These are phyloP conservation scores for Floccularia luteovirens DNA, from an alignment of 768 basidiomycete species.

Conservation along the genomic window DNA sequence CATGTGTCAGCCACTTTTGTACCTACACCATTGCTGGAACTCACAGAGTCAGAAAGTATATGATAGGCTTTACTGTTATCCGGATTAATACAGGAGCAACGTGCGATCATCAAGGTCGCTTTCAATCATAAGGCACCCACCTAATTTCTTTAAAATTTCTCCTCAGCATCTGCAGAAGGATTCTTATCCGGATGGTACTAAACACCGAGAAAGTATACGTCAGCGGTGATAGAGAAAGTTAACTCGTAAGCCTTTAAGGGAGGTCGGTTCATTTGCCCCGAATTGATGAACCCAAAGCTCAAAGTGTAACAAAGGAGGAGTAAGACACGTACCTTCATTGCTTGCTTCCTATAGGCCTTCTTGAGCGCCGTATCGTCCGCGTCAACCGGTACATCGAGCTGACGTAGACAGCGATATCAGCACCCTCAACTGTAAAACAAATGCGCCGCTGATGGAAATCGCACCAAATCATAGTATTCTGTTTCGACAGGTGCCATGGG, in stretches of 20 bases:
- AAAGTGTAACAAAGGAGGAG: not conserved
- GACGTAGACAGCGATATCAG: slow-evolving; percentile 6
- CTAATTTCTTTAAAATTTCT: slow-evolving; percentile 97
- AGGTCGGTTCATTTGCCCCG: too few relatives aligned
- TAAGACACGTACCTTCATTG: slow-evolving; percentile 67
- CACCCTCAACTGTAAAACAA: not conserved
- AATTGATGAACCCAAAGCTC: too few relatives aligned
- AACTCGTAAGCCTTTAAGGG: not conserved
- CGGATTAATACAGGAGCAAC: too few relatives aligned
- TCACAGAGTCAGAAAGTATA: slow-evolving; percentile 76
- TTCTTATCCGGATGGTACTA: slow-evolving; percentile 98
- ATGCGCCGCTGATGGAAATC: slow-evolving; percentile 14
- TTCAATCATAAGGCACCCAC: slow-evolving; percentile 22
- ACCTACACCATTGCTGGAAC: slow-evolving; percentile 12
- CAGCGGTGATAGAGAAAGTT: not conserved
- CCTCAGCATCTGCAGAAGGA: slow-evolving; percentile 83
- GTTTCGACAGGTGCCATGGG: slow-evolving; percentile 91
- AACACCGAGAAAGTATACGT: slow-evolving; percentile 2
- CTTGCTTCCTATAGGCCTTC: slow-evolving; percentile 92
- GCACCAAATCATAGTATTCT: slow-evolving; percentile 81
- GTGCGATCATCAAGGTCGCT: too few relatives aligned
- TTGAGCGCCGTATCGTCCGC: slow-evolving; percentile 79
- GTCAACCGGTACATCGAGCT: slow-evolving; percentile 70
- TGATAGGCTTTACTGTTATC: slow-evolving; percentile 84
- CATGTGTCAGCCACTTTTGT: not conserved